A percentile compares a stretch with the other conserved stretches of the same genome.
Evolutionary conservation across 83 land plant genomes (phyloP).

Genomic region (Diphasiastrum complanatum): DNA sequence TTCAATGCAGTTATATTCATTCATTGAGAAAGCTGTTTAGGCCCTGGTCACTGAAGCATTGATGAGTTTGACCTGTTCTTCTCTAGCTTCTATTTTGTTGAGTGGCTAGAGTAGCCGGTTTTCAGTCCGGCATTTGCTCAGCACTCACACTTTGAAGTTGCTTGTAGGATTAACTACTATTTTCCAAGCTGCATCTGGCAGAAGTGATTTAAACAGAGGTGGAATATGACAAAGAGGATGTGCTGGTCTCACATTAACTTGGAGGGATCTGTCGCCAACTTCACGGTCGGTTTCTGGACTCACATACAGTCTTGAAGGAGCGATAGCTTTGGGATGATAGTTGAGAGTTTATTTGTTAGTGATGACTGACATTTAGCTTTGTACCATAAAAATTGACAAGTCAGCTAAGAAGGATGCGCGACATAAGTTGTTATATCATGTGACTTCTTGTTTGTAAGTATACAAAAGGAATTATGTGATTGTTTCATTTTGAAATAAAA

Average conservation of each 20-base stretch:
- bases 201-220: slow-evolving; percentile 10
- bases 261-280: slow-evolving; percentile 22
- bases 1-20: too few relatives aligned
- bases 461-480: too few relatives aligned
- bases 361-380: slow-evolving; percentile 5
- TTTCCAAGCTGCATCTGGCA: slow-evolving; percentile 25
- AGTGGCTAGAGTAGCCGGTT: too few relatives aligned
- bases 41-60: too few relatives aligned
- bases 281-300: slow-evolving; percentile 47
- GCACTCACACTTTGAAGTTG: background rate
- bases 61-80: slow-evolving; percentile 22
- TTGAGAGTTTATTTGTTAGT: slow-evolving; percentile 13
- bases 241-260: slow-evolving; percentile 18
- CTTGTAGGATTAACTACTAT: slow-evolving; percentile 21
- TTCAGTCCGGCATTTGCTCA: slow-evolving; percentile 16
- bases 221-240: slow-evolving; percentile 21
- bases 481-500: too few relatives aligned
- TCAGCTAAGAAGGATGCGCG: too few relatives aligned
- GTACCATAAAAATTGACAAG: background rate
- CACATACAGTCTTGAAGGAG: slow-evolving; percentile 32
- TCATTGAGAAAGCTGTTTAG: too few relatives aligned
- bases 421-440: too few relatives aligned
- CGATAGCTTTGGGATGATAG: slow-evolving; percentile 24
- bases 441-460: too few relatives aligned
- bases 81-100: too few relatives aligned